Percentiles rank a stretch among this genome's conserved stretches.
phyloP scores from a whole-genome alignment of 148 eudicot species.

The Chenopodium album region DNA sequence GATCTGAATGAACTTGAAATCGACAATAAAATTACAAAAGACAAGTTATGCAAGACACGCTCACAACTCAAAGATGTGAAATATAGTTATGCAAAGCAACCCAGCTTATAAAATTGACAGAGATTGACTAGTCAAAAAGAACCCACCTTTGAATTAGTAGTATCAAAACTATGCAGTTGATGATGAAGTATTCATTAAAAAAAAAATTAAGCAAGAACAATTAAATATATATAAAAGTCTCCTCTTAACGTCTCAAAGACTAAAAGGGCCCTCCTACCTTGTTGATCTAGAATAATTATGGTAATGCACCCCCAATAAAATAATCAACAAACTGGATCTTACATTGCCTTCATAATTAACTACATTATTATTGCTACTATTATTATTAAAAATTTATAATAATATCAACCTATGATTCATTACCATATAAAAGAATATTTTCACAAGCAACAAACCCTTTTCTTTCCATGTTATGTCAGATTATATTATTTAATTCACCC shows the following conservation, averaged over 20 bases:
- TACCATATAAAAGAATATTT: not conserved
- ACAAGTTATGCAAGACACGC: not conserved
- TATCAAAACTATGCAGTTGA: not conserved
- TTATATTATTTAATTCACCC: not conserved
- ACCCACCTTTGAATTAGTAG: not conserved
- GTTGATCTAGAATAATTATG: constrained; percentile 9
- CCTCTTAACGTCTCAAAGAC: not conserved
- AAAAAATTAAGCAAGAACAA: not conserved
- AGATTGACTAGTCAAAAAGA: constrained; percentile 11
- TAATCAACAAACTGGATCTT: constrained; percentile 13
- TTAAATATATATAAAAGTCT: not conserved
- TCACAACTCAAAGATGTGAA: not conserved
- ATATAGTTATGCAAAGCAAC: constrained; percentile 7
- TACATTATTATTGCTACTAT: not conserved
- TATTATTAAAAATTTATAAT: not conserved
- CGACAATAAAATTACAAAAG: not conserved
- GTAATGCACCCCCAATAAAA: constrained; percentile 4
- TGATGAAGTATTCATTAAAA: constrained; percentile 3
- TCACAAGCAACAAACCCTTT: not conserved
- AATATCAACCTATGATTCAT: not conserved
- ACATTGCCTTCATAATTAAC: not conserved
- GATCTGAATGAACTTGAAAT: not conserved
- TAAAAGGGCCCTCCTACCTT: constrained; percentile 13
- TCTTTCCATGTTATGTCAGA: constrained; percentile 4
- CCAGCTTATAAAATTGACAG: not conserved